These are phyloP conservation scores for Trichosporon sp. DNA, from an alignment of 1,284 basidiomycete genomes.

Conservation along the genomic window DNA sequence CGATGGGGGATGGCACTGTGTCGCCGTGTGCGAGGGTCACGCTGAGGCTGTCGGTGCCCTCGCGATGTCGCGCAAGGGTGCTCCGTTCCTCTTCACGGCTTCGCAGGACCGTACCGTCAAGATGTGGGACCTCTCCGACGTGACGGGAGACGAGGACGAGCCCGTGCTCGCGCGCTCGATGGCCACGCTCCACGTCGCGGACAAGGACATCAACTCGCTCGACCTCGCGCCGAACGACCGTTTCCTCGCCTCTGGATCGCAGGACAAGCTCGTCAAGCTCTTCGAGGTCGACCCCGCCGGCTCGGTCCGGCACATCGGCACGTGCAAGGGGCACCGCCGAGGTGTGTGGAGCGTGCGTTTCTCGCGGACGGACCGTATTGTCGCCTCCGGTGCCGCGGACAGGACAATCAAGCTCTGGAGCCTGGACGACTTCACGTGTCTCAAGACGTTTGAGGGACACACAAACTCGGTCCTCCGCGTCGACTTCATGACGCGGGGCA, in stretches of 20 bases:
- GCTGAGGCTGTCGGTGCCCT: conserved; percentile 91
- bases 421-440: conserved; percentile 83
- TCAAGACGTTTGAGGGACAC: conserved; percentile 96
- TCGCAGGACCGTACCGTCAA: conserved; percentile 97
- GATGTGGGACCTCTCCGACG: conserved; percentile 83
- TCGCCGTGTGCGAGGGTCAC: conserved; percentile 89
- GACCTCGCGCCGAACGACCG: conserved; percentile 90
- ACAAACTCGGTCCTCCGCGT: conserved; percentile 94
- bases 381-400: conserved; percentile 94
- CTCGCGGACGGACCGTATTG: conserved; percentile 74
- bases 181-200: conserved; percentile 89
- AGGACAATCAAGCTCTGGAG: conserved; percentile 93
- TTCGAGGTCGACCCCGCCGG: conserved; percentile 76
- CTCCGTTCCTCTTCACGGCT: conserved; percentile 84
- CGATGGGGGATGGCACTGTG: conserved; percentile 67
- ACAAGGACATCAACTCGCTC: conserved; percentile 97
- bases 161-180: conserved; percentile 71
- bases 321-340: conserved; percentile 92
- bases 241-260: conserved; percentile 88
- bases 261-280: conserved; percentile 92
- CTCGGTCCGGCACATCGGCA: conserved; percentile 75
- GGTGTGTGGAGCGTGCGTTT: conserved; percentile 96
- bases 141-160: conserved; percentile 52
- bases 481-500: conserved; percentile 79
- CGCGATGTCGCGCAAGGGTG: conserved; percentile 66